Evolutionary conservation across 1,284 basidiomycete species (phyloP).

Genomic region (Afroboletus lepidellus): DNA sequence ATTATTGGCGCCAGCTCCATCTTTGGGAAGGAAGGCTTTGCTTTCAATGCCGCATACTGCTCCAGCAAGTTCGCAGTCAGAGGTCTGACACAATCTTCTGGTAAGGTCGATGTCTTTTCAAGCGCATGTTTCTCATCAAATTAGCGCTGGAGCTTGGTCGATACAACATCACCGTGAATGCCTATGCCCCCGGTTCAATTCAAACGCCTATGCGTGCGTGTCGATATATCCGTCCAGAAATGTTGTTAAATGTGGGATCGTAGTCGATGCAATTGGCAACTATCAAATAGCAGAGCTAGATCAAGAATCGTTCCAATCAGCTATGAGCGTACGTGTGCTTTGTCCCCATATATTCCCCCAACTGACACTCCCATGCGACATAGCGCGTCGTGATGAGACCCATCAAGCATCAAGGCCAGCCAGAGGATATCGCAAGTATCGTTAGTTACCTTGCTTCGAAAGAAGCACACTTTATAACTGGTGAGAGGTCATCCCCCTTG

Average conservation of each 20-base stretch:
- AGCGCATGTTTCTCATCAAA: not conserved
- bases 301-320: not conserved
- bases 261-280: not conserved
- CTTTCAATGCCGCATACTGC: not conserved
- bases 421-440: conserved; percentile 20
- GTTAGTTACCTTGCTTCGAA: conserved; percentile 23
- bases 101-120: conserved; percentile 4
- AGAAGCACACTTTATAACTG: conserved; percentile 11
- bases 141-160: conserved; percentile 30
- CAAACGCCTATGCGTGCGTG: not conserved
- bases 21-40: not conserved
- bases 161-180: conserved; percentile 11
- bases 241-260: not conserved
- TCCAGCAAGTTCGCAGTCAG: not conserved
- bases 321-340: not conserved
- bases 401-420: conserved; percentile 3
- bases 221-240: not conserved
- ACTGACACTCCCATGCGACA: not conserved
- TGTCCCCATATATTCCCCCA: too few relatives aligned
- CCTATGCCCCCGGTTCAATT: not conserved
- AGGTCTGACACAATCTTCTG: conserved; percentile 22
- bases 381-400: not conserved
- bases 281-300: not conserved
- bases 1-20: not conserved
- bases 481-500: not conserved